Conservation (phyloP, 495 filamentous ascomycete species). For the Aspergillus funiculosus region DNA sequence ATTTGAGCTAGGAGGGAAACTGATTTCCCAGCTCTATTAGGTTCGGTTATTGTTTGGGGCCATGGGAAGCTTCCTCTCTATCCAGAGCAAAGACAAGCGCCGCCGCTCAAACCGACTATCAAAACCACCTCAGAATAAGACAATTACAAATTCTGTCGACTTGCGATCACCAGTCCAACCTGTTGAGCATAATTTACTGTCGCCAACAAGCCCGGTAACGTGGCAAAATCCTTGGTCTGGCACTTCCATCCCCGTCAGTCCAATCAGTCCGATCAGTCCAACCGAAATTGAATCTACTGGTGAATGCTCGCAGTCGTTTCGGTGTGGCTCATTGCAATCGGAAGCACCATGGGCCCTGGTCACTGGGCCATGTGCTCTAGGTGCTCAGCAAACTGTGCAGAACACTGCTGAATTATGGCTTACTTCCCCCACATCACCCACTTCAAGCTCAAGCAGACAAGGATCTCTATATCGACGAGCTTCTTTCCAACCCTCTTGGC, state of each 20-base stretch:
- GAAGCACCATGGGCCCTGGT: conserved; percentile 8
- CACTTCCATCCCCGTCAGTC: conserved; percentile 9
- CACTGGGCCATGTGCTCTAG: not conserved
- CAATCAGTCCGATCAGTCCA: too few relatives aligned
- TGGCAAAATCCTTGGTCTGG: conserved; percentile 21
- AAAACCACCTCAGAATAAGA: conserved; percentile 36
- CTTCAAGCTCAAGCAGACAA: conserved; percentile 2
- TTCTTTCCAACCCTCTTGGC: conserved; percentile 17
- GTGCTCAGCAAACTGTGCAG: conserved; percentile 1
- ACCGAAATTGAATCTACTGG: conserved; percentile 1
- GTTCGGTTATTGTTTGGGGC: conserved; percentile 13
- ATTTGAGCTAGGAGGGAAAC: conserved; percentile 12
- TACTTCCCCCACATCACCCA: conserved; percentile 2
- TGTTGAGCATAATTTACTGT: conserved; percentile 6
- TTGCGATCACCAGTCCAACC: conserved; percentile 12
- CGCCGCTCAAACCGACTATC: conserved; percentile 38
- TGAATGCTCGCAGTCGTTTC: conserved; percentile 17
- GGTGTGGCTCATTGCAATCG: conserved; percentile 8
- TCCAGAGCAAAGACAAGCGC: conserved; percentile 32
- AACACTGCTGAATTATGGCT: conserved; percentile 3
- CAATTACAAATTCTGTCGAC: conserved; percentile 12
- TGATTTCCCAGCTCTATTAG: conserved; percentile 10
- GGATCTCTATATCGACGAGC: conserved; percentile 15
- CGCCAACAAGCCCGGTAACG: conserved; percentile 5
- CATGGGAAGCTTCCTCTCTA: conserved; percentile 40